Conservation (phyloP, 2,329 filamentous ascomycete genomes). For the Fusarium secorum region DNA sequence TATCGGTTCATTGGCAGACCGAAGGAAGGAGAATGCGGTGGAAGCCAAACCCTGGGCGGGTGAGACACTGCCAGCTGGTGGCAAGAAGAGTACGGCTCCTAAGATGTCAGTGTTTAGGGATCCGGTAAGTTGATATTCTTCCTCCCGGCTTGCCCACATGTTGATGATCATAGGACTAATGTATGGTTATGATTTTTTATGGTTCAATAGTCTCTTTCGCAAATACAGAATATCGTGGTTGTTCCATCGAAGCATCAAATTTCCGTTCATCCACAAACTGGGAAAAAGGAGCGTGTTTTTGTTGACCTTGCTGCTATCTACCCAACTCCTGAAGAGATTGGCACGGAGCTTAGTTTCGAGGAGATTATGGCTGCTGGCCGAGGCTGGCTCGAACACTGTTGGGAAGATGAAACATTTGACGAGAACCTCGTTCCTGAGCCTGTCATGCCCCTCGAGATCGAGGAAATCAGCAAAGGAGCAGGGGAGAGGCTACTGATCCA, state of each 20-base stretch:
- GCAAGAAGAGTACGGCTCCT: slow-evolving; percentile 74
- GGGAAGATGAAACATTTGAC: slow-evolving; percentile 56
- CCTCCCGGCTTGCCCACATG: slow-evolving; percentile 62
- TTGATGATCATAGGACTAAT: slow-evolving; percentile 99
- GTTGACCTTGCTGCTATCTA: slow-evolving; percentile 88
- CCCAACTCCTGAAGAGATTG: slow-evolving; percentile 74
- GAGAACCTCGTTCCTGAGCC: slow-evolving; percentile 46
- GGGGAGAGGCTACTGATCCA: slow-evolving; percentile 41
- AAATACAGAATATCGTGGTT: slow-evolving; percentile 73
- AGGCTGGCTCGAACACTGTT: slow-evolving; percentile 70
- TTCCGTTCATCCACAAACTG: slow-evolving; percentile 81
- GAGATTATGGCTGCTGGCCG: slow-evolving; percentile 82
- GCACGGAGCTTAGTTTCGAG: slow-evolving; percentile 86
- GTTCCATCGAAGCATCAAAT: slow-evolving; percentile 78
- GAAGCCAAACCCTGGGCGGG: slow-evolving; percentile 91
- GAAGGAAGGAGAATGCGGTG: slow-evolving; percentile 92
- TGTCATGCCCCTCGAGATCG: slow-evolving; percentile 41
- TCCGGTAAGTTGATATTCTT: slow-evolving; percentile 69
- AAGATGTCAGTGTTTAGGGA: slow-evolving; percentile 97
- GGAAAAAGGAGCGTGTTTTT: slow-evolving; percentile 85
- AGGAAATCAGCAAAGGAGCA: slow-evolving; percentile 42
- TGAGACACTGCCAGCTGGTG: slow-evolving; percentile 87
- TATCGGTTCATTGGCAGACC: slow-evolving; percentile 84
- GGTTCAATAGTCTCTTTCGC: slow-evolving; percentile 64
- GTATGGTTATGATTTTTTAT: slow-evolving; percentile 55